Percentiles rank a stretch among this genome's conserved stretches.
Conservation (phyloP, 1,284 basidiomycete species). For the Apiotrichum gamsii region DNA sequence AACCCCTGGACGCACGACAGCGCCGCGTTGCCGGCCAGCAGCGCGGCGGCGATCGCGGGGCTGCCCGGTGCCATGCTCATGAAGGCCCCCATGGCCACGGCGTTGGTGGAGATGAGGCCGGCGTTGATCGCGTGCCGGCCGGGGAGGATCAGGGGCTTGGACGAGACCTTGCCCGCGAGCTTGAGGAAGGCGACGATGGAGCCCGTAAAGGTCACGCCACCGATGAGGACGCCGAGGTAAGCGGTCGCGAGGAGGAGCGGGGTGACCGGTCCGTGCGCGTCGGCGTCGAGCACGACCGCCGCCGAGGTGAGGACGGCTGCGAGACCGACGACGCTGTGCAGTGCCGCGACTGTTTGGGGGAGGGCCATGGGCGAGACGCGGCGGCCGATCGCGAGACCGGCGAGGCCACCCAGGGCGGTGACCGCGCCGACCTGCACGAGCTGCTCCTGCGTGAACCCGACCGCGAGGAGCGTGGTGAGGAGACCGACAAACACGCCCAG, state of each 20-base stretch:
- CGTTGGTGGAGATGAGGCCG: conserved; percentile 62
- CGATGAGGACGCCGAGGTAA: conserved; percentile 76
- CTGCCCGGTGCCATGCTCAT: conserved; percentile 61
- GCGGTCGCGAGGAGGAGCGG: conserved; percentile 71
- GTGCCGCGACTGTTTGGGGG: conserved; percentile 67
- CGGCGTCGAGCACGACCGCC: conserved; percentile 65
- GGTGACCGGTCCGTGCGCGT: conserved; percentile 51
- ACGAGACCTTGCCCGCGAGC: conserved; percentile 69
- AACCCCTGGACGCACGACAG: conserved; percentile 71
- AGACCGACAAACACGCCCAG: conserved; percentile 74
- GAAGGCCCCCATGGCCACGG: conserved; percentile 66
- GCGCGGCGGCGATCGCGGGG: conserved; percentile 66
- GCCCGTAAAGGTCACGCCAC: conserved; percentile 49
- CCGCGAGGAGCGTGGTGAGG: conserved; percentile 67
- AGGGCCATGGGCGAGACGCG: conserved; percentile 77
- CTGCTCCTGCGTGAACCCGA: conserved; percentile 68
- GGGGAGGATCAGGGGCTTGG: conserved; percentile 62
- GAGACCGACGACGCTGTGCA: conserved; percentile 75
- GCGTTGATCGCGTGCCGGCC: conserved; percentile 68
- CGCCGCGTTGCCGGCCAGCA: conserved; percentile 62
- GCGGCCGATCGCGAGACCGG: conserved; percentile 64
- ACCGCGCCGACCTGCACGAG: conserved; percentile 70
- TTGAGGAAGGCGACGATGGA: conserved; percentile 83
- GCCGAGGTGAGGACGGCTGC: conserved; percentile 78
- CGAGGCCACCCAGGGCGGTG: conserved; percentile 60